phyloP scores from a whole-genome alignment of 2,329 filamentous ascomycete genomes.

The Hypomyces perniciosus region DNA sequence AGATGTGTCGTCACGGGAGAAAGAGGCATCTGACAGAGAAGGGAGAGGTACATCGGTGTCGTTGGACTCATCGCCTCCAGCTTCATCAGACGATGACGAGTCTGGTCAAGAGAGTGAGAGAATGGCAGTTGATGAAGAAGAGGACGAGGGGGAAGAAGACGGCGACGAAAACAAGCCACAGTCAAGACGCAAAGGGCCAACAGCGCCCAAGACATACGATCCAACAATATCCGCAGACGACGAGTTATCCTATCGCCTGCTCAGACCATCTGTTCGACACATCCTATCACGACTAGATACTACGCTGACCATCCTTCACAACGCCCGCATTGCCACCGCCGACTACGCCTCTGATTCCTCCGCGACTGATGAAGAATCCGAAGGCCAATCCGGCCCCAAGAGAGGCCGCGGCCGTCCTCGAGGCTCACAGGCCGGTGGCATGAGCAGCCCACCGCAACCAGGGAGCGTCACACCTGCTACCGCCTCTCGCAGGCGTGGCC shows the following conservation, averaged over 20 bases:
- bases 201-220: slow-evolving; percentile 24
- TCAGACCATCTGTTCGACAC: slow-evolving; percentile 65
- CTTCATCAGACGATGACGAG: not conserved
- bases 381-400: slow-evolving; percentile 21
- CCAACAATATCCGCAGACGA: slow-evolving; percentile 66
- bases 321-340: slow-evolving; percentile 48
- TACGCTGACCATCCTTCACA: slow-evolving; percentile 65
- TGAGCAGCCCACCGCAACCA: not conserved
- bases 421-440: slow-evolving; percentile 7
- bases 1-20: not conserved
- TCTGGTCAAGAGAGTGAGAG: not conserved
- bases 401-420: slow-evolving; percentile 25
- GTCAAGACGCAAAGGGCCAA: not conserved
- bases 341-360: slow-evolving; percentile 35
- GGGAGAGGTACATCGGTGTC: not conserved
- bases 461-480: slow-evolving; percentile 11
- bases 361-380: slow-evolving; percentile 32
- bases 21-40: not conserved
- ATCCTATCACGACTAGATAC: slow-evolving; percentile 64
- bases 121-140: slow-evolving; percentile 7
- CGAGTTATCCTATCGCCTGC: slow-evolving; percentile 54
- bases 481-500: slow-evolving; percentile 25
- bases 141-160: slow-evolving; percentile 7
- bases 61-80: not conserved
- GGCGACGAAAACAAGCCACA: slow-evolving; percentile 9